A percentile compares a stretch with the other conserved stretches of the same genome.
phyloP scores from a whole-genome alignment of 139 green algal species.

The Raphidocelis subcapitata region DNA sequence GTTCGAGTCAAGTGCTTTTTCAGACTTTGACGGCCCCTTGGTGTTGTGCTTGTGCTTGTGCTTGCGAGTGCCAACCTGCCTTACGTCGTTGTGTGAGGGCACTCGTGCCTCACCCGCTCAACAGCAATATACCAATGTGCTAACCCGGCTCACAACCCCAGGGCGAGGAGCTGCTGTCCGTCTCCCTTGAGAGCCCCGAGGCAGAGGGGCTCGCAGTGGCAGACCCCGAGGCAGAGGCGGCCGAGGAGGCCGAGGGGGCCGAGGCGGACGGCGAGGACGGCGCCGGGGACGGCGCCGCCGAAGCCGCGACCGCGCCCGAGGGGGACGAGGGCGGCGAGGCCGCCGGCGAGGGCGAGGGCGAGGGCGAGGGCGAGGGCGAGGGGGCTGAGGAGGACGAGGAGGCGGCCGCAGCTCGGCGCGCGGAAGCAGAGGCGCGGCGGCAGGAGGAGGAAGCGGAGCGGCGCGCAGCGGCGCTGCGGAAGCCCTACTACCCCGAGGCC shows the following conservation, averaged over 20 bases:
- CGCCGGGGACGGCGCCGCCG: slow-evolving; percentile 12
- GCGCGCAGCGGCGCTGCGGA: background rate
- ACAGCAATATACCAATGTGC: too few relatives aligned
- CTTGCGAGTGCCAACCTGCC: too few relatives aligned
- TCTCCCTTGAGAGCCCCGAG: slow-evolving; percentile 15
- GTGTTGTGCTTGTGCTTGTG: too few relatives aligned
- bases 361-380: slow-evolving; percentile 8
- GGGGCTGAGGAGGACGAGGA: background rate
- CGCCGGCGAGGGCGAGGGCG: background rate
- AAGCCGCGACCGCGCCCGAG: slow-evolving; percentile 1
- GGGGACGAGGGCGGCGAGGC: slow-evolving; percentile 4
- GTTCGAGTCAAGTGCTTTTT: too few relatives aligned
- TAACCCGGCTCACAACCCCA: background rate
- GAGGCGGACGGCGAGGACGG: slow-evolving; percentile 2
- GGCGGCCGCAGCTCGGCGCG: background rate
- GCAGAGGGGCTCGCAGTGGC: slow-evolving; percentile 15
- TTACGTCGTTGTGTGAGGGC: too few relatives aligned
- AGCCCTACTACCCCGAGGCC: background rate
- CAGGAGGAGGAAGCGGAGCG: background rate
- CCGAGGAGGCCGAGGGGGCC: slow-evolving; percentile 3
- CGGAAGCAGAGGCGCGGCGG: background rate
- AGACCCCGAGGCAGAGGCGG: slow-evolving; percentile 6
- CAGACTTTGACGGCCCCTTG: too few relatives aligned
- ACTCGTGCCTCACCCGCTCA: too few relatives aligned
- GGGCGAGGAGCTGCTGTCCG: slow-evolving; percentile 15